Evolutionary conservation across 164 flowering plant species (phyloP).

Genomic region (Vitis cinerea): DNA sequence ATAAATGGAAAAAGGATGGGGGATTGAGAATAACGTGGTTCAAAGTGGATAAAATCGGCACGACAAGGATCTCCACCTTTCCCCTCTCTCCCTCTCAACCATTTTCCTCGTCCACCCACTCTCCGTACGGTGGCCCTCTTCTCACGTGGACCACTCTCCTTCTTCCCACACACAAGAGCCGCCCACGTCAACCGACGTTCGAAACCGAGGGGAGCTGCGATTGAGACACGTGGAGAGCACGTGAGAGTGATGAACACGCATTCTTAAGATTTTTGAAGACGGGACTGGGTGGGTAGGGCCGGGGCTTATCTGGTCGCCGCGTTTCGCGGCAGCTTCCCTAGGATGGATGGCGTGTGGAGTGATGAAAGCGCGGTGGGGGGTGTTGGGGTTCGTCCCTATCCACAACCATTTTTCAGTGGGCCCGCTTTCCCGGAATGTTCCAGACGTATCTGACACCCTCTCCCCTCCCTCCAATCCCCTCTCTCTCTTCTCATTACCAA

Average conservation of each 20-base stretch:
- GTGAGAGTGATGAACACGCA: slow-evolving; percentile 2
- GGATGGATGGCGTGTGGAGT: not conserved
- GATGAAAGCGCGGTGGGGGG: not conserved
- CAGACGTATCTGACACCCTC: slow-evolving; percentile 18
- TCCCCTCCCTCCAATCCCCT: not conserved
- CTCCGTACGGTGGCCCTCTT: slow-evolving; percentile 1
- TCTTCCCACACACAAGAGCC: too few relatives aligned
- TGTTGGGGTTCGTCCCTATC: slow-evolving; percentile 27
- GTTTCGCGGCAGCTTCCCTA: slow-evolving; percentile 14
- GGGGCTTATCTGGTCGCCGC: slow-evolving; percentile 30
- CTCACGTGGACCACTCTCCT: slow-evolving; percentile 9
- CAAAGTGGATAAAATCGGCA: slow-evolving; percentile 20
- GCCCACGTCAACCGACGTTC: too few relatives aligned
- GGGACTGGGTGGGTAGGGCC: slow-evolving; percentile 13
- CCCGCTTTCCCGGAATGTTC: slow-evolving; percentile 23
- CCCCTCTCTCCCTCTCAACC: slow-evolving; percentile 11
- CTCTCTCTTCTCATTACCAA: too few relatives aligned
- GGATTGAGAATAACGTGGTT: not conserved
- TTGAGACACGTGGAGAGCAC: slow-evolving; percentile 8
- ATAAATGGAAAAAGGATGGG: not conserved
- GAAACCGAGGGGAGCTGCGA: too few relatives aligned
- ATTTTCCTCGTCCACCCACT: not conserved
- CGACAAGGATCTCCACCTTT: slow-evolving; percentile 12
- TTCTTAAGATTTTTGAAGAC: too few relatives aligned
- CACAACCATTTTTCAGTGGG: slow-evolving; percentile 10